Percentiles rank a stretch among this genome's conserved stretches.
These are phyloP conservation scores for Diplotaxis tenuifolia DNA, from an alignment of 345 rosid species.

Conservation along the genomic window DNA sequence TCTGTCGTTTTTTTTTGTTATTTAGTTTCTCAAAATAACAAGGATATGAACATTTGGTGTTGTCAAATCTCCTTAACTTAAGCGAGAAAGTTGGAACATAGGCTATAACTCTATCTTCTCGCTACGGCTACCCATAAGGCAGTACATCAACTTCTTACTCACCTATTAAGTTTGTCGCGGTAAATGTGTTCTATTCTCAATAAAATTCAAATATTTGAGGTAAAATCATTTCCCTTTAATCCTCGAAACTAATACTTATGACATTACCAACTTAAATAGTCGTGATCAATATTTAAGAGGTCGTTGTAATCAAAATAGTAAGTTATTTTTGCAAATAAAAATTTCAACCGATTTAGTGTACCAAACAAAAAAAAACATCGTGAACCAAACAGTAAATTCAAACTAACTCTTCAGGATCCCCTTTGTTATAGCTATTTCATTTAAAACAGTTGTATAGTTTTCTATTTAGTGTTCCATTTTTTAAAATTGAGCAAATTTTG, in stretches of 20 bases:
- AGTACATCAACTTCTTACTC: constrained; percentile 18
- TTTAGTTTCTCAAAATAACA: not conserved
- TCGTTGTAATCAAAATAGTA: not conserved
- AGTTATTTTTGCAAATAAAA: not conserved
- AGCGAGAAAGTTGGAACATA: constrained; percentile 34
- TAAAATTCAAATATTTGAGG: not conserved
- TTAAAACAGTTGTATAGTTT: not conserved
- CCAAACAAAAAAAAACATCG: not conserved
- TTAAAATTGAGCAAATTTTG: not conserved
- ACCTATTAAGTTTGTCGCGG: constrained; percentile 25
- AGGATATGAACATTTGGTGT: constrained; percentile 21
- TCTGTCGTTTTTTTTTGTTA: not conserved
- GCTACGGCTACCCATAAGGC: constrained; percentile 27
- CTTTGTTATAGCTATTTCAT: not conserved
- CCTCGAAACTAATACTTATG: not conserved
- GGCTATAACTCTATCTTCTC: constrained; percentile 17
- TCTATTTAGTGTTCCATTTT: not conserved
- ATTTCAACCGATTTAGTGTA: not conserved
- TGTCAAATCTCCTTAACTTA: constrained; percentile 36
- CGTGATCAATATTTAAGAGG: not conserved
- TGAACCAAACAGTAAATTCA: not conserved
- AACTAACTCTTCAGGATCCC: not conserved
- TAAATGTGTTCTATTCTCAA: constrained; percentile 15
- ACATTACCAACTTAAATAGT: not conserved
- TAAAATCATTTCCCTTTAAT: not conserved